Conservation (phyloP, 768 basidiomycete genomes). For the Xanthoconium stramineum region DNA sequence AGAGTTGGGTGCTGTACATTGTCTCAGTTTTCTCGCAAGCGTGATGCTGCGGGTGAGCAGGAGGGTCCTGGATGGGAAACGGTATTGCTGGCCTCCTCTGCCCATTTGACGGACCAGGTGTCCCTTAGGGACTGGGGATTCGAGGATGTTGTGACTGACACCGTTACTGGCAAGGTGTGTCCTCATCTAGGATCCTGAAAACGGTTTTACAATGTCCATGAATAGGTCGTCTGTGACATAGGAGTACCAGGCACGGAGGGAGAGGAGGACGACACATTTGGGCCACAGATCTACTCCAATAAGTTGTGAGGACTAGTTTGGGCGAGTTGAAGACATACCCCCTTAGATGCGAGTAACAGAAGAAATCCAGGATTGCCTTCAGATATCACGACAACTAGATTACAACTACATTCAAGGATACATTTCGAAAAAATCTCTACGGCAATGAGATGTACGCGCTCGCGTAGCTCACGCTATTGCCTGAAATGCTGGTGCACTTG, state of each 20-base stretch:
- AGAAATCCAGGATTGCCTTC: neutral
- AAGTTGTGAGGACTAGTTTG: neutral
- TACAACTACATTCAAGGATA: neutral
- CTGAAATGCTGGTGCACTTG: conserved; percentile 58
- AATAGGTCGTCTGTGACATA: conserved; percentile 65
- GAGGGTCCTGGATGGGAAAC: conserved; percentile 46
- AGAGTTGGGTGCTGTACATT: conserved; percentile 77
- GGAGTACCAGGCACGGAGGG: conserved; percentile 67
- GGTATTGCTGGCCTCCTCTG: conserved; percentile 48
- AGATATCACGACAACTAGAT: neutral
- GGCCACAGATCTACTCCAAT: conserved; percentile 40
- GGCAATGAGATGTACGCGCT: conserved; percentile 74
- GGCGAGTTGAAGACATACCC: neutral
- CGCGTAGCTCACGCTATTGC: conserved; percentile 96
- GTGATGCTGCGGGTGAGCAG: conserved; percentile 24
- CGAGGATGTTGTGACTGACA: conserved; percentile 57
- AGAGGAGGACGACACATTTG: conserved; percentile 55
- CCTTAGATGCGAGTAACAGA: neutral
- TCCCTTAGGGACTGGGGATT: conserved; percentile 76
- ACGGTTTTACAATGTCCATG: neutral
- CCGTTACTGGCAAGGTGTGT: conserved; percentile 55
- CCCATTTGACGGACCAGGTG: conserved; percentile 54
- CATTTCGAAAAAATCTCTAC: conserved; percentile 12
- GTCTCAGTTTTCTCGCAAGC: conserved; percentile 47
- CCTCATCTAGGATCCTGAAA: neutral